Evolutionary conservation across 2,329 filamentous ascomycete species (phyloP), one percentile per base, ranked within the genome.

Genomic region (Diaporthe sp.): DNA sequence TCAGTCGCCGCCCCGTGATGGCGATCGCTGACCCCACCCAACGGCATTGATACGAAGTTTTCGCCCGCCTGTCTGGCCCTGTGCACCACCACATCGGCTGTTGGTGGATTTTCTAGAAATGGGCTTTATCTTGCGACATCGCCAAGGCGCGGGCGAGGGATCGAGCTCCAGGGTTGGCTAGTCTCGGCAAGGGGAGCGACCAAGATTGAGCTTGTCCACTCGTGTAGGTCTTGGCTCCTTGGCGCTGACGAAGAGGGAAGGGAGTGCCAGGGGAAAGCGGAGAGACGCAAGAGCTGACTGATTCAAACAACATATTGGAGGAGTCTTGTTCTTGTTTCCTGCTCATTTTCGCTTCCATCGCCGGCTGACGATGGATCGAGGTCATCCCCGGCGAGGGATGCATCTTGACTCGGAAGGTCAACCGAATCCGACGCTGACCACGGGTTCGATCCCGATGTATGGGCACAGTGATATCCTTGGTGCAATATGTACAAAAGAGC

Each of bases 171-270:
- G 30, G 63, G 63, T 37, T 51, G 63, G 63, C 63, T 66, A 27
- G 44, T 39, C 44, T 51, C 53, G 32, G 53, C 12, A 70, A 35
- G 37, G 27, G 51, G 66, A 44, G 37, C 51, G 39, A 56, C 69
- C 69, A 50, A 71, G 69, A 50, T 47, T 59, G 69, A 71, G 55
- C 69, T 71, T 39, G 55, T 51, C 69, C 55, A 56, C 55, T 61
- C 55, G 42, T 51, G 35, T 50, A 71, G 39, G n/a, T 71, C 69
- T 71, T 71, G 69, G 69, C 69, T 19, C 1, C 69, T 71, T 71
- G 69, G 69, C 69, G 55, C 42, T 39, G 69, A 71, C 69, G 42
- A 71, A 71, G 55, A 59, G 44, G 55, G 55, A 42, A 71, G 56
- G 42, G 55, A 71, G 56, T 44, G 55, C 69, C 69, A 71, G 69